Base-by-base conservation (phyloP, 768 basidiomycete genomes). In the Strobilomyces echinocephalus region DNA sequence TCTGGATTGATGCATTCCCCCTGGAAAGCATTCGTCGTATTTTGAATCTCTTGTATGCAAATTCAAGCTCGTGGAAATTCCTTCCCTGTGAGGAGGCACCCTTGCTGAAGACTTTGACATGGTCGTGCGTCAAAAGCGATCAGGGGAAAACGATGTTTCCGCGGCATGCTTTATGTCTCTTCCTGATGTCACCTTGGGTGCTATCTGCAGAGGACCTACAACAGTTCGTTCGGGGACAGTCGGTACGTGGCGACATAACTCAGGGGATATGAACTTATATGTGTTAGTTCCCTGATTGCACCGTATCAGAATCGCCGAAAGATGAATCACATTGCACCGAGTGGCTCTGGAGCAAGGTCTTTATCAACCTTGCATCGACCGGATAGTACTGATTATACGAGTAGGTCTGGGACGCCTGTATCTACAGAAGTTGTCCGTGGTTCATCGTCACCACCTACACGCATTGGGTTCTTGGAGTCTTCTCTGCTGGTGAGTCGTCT, bases 321-420 rank as follows among this genome's bases (percentile, higher is more conserved):
- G 43, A 60, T 31, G 14, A 30, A 18, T 55, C 33, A 31, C 35
- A 41, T 24, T 35, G 48, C 18, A 35, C 44, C 70, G 73, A 83
- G 57, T 74, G 79, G 54, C 55, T 84, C 41, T 85, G 83, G 83
- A 79, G 74, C 33, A 84, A 84, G 75, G 69, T 69, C 54, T 16
- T 55, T 52, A 5, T 14, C 40, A 26, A 8, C 43, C 46, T 45
- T 7, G 5, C 15, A 31, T 36, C 15, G 28, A 35, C 15, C 18
- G 14, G 26, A 28, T 9, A 20, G 26, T 14, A 28, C 54, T 68
- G 35, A 67, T 43, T 6, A 46, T 9, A 34, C 8, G 7, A 35
- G 20, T 41, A 76, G 73, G 36, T 77, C 21, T 77, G 72, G 70
- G 76, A 78, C 49, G 50, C 65, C 12, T 78, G 76, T 46, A 49